Percentiles rank a stretch among this genome's conserved stretches.
These are phyloP conservation scores for Colletotrichum brevisporum DNA, from an alignment of 2,329 filamentous ascomycete species.

Conservation along the genomic window DNA sequence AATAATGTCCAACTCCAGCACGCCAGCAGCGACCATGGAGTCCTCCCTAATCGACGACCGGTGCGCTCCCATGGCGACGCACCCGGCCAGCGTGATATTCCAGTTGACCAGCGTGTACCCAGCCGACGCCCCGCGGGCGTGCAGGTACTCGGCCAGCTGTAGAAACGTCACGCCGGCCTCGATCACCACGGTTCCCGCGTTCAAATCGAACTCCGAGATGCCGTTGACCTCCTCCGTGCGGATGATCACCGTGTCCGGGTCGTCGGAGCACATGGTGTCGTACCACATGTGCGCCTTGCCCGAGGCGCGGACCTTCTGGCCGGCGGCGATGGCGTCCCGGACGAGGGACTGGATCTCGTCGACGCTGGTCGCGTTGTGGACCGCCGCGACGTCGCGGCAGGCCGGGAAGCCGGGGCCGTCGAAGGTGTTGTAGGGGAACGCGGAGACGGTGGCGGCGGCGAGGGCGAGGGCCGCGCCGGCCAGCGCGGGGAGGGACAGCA, in stretches of 20 bases:
- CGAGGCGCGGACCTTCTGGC: conserved; percentile 56
- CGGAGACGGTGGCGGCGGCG: too few relatives aligned
- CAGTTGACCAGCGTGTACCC: too few relatives aligned
- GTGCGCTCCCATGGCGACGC: too few relatives aligned
- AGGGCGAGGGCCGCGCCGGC: too few relatives aligned
- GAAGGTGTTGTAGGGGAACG: conserved; percentile 61
- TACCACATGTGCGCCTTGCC: conserved; percentile 69
- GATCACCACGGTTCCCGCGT: conserved; percentile 39
- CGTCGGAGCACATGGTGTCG: conserved; percentile 67
- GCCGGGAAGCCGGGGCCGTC: conserved; percentile 63
- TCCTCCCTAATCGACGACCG: too few relatives aligned
- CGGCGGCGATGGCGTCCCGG: conserved; percentile 53
- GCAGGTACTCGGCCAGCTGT: too few relatives aligned
- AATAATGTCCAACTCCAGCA: too few relatives aligned
- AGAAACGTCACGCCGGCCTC: too few relatives aligned
- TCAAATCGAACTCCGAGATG: conserved; percentile 61
- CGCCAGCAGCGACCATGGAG: too few relatives aligned
- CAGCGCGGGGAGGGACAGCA: too few relatives aligned
- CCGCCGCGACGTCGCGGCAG: conserved; percentile 58
- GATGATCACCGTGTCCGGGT: conserved; percentile 61
- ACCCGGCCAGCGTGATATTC: too few relatives aligned
- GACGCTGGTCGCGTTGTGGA: conserved; percentile 50
- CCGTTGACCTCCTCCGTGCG: conserved; percentile 60
- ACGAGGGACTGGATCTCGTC: conserved; percentile 48
- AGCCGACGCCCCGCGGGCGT: too few relatives aligned